Base-by-base conservation (phyloP, 805 yeast species). In the Myxozyma kluyveri region DNA sequence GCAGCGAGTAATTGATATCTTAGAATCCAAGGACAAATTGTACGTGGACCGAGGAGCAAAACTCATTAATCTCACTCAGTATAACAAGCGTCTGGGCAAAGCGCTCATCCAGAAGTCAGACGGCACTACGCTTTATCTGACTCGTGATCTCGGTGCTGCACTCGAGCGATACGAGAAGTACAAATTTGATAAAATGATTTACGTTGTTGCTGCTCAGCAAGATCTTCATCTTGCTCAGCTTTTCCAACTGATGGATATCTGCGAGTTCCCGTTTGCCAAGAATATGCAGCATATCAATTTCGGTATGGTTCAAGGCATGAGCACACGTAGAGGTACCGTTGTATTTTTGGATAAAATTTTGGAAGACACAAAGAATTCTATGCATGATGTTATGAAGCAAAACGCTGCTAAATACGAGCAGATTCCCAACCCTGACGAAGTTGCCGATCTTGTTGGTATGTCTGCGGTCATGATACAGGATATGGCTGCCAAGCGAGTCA, bases 391-490 rank as follows among this genome's bases (percentile, higher is more conserved):
- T 50, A 93, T 93, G 98, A 82, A 84, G 73, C 83, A 83, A 73
- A 93, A 91, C 71, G 88, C 84, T 69, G 83, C 77, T 61, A 93
- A 93, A 72, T 93, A 89, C 67, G 84, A 91, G 9, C 96, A 88
- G 73, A 88, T 91, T 62, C 93, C 84, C 67, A 81, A 90, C 68
- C 99, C 98, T 32, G 97, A 91, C 54, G 82, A 82, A 68, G 86
- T 93, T 65, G 98, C 99, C 53, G 98, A 93, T 71, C 77, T 88
- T 64, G 83, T 93, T 54, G 99, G 99, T 69, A 86, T 93, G 52
- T 85, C 96, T 27, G 99, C 99, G 4, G 96, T 93, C 56, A 90
- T 93, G 96, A 87, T 93, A 66, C 99, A 93, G 78, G 99, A 93
- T 72, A 90, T 93, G 98, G 95, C 88, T 73, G 83, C 96, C 56